A percentile compares a stretch with the other conserved stretches of the same genome.
Conservation (phyloP, 306 rosid genomes). For the Abrus precatorius region DNA sequence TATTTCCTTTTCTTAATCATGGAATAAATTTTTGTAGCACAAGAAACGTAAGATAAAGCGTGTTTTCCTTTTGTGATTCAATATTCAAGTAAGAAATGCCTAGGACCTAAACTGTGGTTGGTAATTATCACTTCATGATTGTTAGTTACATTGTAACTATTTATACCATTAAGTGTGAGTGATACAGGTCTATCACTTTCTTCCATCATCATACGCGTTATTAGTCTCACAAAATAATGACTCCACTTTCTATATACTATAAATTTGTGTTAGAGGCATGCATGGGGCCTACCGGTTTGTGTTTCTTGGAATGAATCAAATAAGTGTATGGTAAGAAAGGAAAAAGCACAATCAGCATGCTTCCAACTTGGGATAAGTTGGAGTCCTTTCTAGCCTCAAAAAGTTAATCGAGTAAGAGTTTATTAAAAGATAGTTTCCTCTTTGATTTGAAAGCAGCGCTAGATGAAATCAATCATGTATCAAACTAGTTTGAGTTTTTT, state of each 20-base stretch:
- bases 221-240: constrained; percentile 34
- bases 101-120: neutral
- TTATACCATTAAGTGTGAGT: neutral
- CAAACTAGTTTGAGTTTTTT: too few species aligned
- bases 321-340: constrained; percentile 9
- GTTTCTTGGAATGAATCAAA: constrained; percentile 34
- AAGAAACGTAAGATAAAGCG: constrained; percentile 5
- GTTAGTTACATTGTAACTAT: neutral
- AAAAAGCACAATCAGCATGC: constrained; percentile 14
- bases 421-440: constrained; percentile 33
- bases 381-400: constrained; percentile 36
- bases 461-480: neutral
- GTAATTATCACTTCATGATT: constrained; percentile 47
- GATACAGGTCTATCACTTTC: neutral
- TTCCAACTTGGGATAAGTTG: constrained; percentile 26
- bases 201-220: constrained; percentile 37
- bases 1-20: neutral
- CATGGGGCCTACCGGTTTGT: constrained; percentile 32
- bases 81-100: constrained; percentile 13
- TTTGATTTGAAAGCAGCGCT: constrained; percentile 1
- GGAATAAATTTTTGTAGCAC: neutral
- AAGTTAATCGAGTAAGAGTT: constrained; percentile 10
- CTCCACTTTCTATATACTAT: neutral
- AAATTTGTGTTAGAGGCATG: neutral
- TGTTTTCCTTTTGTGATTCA: constrained; percentile 9